A percentile compares a stretch with the other conserved stretches of the same genome.
Conservation (phyloP, 2,329 filamentous ascomycete species). For the Chaetomium sp. region DNA sequence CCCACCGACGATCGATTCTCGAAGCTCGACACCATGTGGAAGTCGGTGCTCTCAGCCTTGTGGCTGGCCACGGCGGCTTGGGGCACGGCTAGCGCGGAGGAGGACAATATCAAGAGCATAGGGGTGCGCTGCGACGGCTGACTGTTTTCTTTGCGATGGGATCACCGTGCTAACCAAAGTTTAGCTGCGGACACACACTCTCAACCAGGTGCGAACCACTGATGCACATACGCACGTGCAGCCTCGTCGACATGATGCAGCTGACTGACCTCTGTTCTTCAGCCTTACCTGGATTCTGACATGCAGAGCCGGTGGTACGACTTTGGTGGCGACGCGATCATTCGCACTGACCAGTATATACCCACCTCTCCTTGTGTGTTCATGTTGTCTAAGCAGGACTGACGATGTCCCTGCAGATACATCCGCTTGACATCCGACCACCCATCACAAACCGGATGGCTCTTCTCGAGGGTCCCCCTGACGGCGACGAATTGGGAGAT, state of each 20-base stretch:
- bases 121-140: slow-evolving; percentile 32
- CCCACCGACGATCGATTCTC: slow-evolving; percentile 2
- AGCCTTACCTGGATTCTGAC: slow-evolving; percentile 97
- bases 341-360: slow-evolving; percentile 62
- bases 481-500: slow-evolving; percentile 99
- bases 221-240: background rate
- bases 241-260: too few species aligned
- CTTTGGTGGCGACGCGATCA: slow-evolving; percentile 91
- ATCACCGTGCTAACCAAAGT: slow-evolving; percentile 12
- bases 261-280: slow-evolving; percentile 12
- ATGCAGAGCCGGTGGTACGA: slow-evolving; percentile 99
- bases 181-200: slow-evolving; percentile 79
- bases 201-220: slow-evolving; percentile 58
- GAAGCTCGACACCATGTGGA: slow-evolving; percentile 34
- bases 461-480: slow-evolving; percentile 88
- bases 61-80: slow-evolving; percentile 46
- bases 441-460: slow-evolving; percentile 84
- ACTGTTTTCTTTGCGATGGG: background rate
- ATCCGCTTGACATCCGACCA: slow-evolving; percentile 87
- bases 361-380: slow-evolving; percentile 2
- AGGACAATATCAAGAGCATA: slow-evolving; percentile 44
- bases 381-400: background rate
- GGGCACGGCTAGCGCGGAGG: slow-evolving; percentile 43
- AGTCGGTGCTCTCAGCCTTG: slow-evolving; percentile 39
- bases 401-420: slow-evolving; percentile 51